A percentile compares a stretch with the other conserved stretches of the same genome.
phyloP scores from a whole-genome alignment of 306 rosid species.

The Citrullus mucosospermus region DNA sequence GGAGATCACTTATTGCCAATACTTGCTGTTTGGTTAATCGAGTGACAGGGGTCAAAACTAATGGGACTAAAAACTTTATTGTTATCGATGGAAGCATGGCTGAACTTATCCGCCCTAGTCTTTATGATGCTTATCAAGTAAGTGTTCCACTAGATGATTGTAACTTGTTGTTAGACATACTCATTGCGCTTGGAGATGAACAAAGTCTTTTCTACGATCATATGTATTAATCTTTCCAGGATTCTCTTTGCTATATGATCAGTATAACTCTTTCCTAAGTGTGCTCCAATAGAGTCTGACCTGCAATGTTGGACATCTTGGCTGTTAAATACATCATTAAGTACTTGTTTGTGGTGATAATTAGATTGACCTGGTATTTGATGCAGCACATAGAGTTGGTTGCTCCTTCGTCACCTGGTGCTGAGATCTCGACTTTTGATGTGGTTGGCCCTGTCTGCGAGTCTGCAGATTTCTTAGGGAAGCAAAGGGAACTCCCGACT shows the following conservation, averaged over 20 bases:
- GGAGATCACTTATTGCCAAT: slow-evolving; percentile 91
- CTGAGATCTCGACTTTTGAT: slow-evolving; percentile 35
- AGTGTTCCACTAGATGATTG: slow-evolving; percentile 7
- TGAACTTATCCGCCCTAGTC: slow-evolving; percentile 97
- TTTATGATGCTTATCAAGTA: slow-evolving; percentile 92
- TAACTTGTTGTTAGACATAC: not conserved
- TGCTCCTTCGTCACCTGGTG: slow-evolving; percentile 50
- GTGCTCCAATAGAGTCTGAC: not conserved
- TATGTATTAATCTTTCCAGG: not conserved
- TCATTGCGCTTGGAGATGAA: not conserved
- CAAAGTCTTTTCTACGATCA: not conserved
- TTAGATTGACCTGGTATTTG: not conserved
- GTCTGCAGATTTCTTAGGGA: slow-evolving; percentile 54
- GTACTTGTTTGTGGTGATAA: not conserved
- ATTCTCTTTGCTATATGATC: not conserved
- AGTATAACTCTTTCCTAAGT: not conserved
- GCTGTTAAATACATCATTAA: not conserved
- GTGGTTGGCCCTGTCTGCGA: slow-evolving; percentile 61
- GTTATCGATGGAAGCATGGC: slow-evolving; percentile 98
- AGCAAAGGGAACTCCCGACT: slow-evolving; percentile 40
- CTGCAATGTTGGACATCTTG: not conserved
- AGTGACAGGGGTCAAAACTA: slow-evolving; percentile 91
- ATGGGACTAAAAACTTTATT: slow-evolving; percentile 81
- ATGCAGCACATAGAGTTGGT: slow-evolving; percentile 89
- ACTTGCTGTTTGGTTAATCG: slow-evolving; percentile 86